A percentile compares a stretch with the other conserved stretches of the same genome.
These are phyloP conservation scores for Stylosanthes scabra DNA, from an alignment of 331 rosid genomes.

Conservation along the genomic window DNA sequence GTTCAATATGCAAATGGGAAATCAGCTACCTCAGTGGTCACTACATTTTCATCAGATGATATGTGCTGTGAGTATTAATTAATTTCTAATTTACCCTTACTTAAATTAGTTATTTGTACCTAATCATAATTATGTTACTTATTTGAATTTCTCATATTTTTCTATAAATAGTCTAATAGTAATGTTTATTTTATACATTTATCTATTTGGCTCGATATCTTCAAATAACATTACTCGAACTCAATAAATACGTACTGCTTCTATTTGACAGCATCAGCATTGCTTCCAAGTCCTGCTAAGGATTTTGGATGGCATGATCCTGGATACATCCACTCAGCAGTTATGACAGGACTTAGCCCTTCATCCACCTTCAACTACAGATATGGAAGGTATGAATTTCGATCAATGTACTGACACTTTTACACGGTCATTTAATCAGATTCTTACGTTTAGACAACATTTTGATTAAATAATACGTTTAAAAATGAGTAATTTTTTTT, in stretches of 20 bases:
- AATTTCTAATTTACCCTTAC: too few relatives aligned
- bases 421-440: too few relatives aligned
- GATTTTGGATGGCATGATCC: conserved; percentile 99
- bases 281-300: conserved; percentile 73
- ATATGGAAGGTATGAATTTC: conserved; percentile 85
- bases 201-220: too few relatives aligned
- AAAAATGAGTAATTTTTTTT: too few relatives aligned
- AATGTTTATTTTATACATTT: too few relatives aligned
- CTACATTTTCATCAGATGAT: conserved; percentile 69
- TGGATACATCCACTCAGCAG: conserved; percentile 84
- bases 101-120: not conserved
- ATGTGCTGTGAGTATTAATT: conserved; percentile 76
- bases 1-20: conserved; percentile 64
- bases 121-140: not conserved
- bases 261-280: conserved; percentile 39
- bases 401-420: too few relatives aligned
- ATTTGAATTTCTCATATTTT: not conserved
- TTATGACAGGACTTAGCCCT: conserved; percentile 78
- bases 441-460: too few relatives aligned
- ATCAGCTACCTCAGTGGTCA: conserved; percentile 57
- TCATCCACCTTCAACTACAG: conserved; percentile 61
- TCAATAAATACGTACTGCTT: not conserved
- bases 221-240: too few relatives aligned
- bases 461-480: too few relatives aligned
- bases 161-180: not conserved